Evolutionary conservation across 2,329 filamentous ascomycete species (phyloP), one percentile per base, ranked within the genome.

Genomic region (Hypoxylon sp.): DNA sequence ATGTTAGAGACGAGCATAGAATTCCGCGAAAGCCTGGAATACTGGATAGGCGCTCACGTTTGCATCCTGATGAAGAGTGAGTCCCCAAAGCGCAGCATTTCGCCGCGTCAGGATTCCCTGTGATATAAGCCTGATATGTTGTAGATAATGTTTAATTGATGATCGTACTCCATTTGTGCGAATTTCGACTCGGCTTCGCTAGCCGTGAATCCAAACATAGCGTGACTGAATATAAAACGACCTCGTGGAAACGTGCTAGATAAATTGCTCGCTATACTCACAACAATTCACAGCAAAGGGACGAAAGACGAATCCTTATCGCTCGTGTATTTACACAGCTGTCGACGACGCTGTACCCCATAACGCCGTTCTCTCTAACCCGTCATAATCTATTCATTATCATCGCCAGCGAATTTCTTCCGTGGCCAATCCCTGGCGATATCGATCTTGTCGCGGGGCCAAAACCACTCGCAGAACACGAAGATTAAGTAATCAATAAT

Each of bases 401-500:
- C 74, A 23, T 76, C 73, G 21, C 67, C 64, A 3, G 67, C 51
- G 14, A 74, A 73, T 9, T 68, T 63, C 76, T 97, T 97, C 74
- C 91, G 90, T 1, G 96, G 96, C 96, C 96, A 99, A 72, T 95
- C 92, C 50, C 91, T 90, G 50, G 93, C 94, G 63, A 96, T 88
- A 74, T 99, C 96, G 69, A 99, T 98, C 43, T 89, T 87, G 37
- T 91, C 90, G 62, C 94, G 84, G 0, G 96, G 96, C 67, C 92
- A 94, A 82, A 89, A 91, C 79, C 96, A 88, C 78, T 99, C 96
- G 56, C 97, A 83, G 51, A 97, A 88, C 50, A 97, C 84, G 73
- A 94, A 97, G 55, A 99, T 86, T 51, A 99, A 81, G 74, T 97
- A 99, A 79, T 99, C 96, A 54, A 99, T 90, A 61, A 98, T 89